These are phyloP conservation scores for Fraxinus anomala DNA, from an alignment of 257 asterid genomes.

Conservation along the genomic window DNA sequence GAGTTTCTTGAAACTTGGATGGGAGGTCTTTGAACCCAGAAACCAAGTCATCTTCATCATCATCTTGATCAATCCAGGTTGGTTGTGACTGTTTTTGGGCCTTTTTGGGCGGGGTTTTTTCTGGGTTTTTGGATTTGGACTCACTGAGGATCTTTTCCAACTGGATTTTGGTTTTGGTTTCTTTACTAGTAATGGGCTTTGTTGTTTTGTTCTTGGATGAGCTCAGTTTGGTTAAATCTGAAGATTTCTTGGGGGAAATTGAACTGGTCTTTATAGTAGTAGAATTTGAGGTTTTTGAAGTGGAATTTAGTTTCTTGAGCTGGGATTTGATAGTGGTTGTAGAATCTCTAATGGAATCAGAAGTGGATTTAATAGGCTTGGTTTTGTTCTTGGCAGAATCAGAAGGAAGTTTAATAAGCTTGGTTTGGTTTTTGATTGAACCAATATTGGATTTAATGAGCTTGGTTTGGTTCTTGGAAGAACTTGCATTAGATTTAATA, in stretches of 20 bases:
- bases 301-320: conserved; percentile 68
- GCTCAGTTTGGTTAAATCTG: conserved; percentile 51
- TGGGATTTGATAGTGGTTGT: conserved; percentile 42
- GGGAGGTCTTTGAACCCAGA: conserved; percentile 68
- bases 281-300: conserved; percentile 53
- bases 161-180: conserved; percentile 32
- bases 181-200: conserved; percentile 36
- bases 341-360: conserved; percentile 19
- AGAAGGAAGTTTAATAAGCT: conserved; percentile 30
- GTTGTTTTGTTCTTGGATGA: conserved; percentile 56
- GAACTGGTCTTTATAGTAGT: conserved; percentile 31
- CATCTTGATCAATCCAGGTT: conserved; percentile 46
- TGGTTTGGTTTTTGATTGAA: conserved; percentile 43
- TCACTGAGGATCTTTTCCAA: conserved; percentile 18
- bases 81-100: conserved; percentile 32
- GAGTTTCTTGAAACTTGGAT: conserved; percentile 69
- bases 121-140: conserved; percentile 29
- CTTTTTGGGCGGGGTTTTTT: conserved; percentile 28
- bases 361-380: conserved; percentile 19
- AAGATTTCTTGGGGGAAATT: conserved; percentile 44
- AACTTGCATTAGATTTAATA: conserved; percentile 21
- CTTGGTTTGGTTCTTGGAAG: conserved; percentile 42
- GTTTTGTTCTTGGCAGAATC: conserved; percentile 1
- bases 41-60: conserved; percentile 59
- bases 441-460: conserved; percentile 23